phyloP scores from a whole-genome alignment of 2,329 filamentous ascomycete genomes.

The Paecilomyces niveus region DNA sequence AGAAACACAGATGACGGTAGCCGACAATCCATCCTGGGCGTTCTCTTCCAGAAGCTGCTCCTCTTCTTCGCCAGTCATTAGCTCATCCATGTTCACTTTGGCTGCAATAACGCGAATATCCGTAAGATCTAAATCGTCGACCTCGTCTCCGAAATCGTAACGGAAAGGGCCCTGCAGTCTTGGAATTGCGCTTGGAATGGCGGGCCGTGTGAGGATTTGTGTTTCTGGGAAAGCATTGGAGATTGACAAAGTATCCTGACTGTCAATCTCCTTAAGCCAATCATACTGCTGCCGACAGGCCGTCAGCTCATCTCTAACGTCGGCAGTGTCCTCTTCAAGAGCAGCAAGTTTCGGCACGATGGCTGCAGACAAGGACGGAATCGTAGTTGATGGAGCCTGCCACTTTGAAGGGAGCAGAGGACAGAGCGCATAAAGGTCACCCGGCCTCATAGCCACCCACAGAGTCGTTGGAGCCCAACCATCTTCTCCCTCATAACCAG shows the following conservation, averaged over 20 bases:
- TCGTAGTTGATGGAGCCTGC: constrained; percentile 67
- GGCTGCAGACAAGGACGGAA: constrained; percentile 75
- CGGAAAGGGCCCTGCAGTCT: constrained; percentile 57
- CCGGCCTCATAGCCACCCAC: constrained; percentile 91
- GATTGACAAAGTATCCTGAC: constrained; percentile 43
- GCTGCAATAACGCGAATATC: constrained; percentile 54
- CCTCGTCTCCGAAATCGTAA: constrained; percentile 42
- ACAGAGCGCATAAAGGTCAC: constrained; percentile 88
- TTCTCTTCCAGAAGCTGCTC: constrained; percentile 34
- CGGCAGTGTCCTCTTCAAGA: constrained; percentile 33
- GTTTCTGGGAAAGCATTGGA: constrained; percentile 33
- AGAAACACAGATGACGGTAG: constrained; percentile 51
- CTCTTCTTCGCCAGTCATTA: constrained; percentile 46
- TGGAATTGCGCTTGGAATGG: constrained; percentile 48
- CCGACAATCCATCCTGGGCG: constrained; percentile 46
- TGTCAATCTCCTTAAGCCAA: constrained; percentile 52
- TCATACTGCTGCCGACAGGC: constrained; percentile 49
- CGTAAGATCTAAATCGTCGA: constrained; percentile 51
- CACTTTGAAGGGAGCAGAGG: constrained; percentile 82
- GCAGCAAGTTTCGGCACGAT: constrained; percentile 64
- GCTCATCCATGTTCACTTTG: constrained; percentile 45
- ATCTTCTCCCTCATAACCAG: constrained; percentile 50
- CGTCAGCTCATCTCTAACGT: constrained; percentile 39
- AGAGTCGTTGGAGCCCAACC: constrained; percentile 92
- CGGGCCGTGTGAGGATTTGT: constrained; percentile 52